These are phyloP conservation scores for Trypanosoma conorhini DNA, from an alignment of 208 protist species.

Conservation along the genomic window DNA sequence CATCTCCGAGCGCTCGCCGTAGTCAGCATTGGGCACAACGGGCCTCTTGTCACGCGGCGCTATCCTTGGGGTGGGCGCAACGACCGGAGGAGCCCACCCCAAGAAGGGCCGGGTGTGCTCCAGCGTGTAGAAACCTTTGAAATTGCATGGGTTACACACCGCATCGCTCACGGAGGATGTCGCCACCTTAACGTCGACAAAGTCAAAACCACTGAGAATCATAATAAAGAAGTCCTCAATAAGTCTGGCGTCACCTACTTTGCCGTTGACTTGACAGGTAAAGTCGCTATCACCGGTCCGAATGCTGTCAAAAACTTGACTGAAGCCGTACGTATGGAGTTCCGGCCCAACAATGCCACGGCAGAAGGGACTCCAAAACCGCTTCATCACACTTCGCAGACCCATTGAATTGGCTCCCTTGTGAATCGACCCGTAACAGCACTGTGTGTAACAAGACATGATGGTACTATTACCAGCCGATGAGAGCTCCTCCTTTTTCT, in stretches of 20 bases:
- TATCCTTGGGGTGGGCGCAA: neutral
- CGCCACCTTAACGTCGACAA: slow-evolving; percentile 56
- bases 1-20: neutral
- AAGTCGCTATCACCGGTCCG: slow-evolving; percentile 44
- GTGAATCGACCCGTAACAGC: neutral
- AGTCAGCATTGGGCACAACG: neutral
- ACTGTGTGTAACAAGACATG: slow-evolving; percentile 22
- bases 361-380: slow-evolving; percentile 68
- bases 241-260: slow-evolving; percentile 38
- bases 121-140: slow-evolving; percentile 53
- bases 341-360: slow-evolving; percentile 31
- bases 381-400: slow-evolving; percentile 47
- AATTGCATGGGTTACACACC: slow-evolving; percentile 37
- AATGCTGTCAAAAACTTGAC: slow-evolving; percentile 46
- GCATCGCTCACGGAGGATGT: slow-evolving; percentile 19
- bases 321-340: slow-evolving; percentile 52
- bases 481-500: neutral
- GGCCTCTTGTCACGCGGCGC: neutral
- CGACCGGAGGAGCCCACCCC: slow-evolving; percentile 55
- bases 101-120: slow-evolving; percentile 71
- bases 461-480: neutral
- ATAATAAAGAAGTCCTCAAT: slow-evolving; percentile 68
- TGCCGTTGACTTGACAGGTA: slow-evolving; percentile 75
- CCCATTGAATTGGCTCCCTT: slow-evolving; percentile 1
- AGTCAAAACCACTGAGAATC: slow-evolving; percentile 70